Conservation (phyloP, 768 basidiomycete species). For the Kwoniella bestiolae region DNA sequence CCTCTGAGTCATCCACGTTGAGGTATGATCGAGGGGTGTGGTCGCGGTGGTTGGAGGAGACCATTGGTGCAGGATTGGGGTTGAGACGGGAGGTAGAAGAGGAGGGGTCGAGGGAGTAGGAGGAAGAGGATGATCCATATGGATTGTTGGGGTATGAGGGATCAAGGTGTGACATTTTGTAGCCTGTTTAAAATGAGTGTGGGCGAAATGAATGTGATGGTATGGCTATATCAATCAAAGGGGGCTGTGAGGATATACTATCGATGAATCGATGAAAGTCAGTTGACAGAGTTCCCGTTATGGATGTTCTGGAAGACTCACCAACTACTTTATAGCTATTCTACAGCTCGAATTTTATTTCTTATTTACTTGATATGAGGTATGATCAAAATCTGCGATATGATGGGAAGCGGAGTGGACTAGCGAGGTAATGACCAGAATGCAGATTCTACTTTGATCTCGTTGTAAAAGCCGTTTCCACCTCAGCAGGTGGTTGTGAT, state of each 20-base stretch:
- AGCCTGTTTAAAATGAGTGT: background rate
- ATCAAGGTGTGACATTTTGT: slow-evolving; percentile 7
- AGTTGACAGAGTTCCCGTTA: background rate
- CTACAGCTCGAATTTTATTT: background rate
- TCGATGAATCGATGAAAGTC: background rate
- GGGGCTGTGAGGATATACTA: background rate
- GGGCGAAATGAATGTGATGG: background rate
- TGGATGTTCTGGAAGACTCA: background rate
- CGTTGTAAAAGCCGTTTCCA: background rate
- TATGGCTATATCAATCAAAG: background rate
- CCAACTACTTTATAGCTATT: background rate
- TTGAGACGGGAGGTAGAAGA: slow-evolving; percentile 17
- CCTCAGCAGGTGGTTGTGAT: background rate
- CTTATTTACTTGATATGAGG: background rate
- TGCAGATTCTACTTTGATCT: background rate
- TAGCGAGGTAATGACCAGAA: background rate
- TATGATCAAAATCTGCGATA: background rate
- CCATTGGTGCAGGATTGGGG: slow-evolving; percentile 9
- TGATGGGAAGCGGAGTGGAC: too few relatives aligned
- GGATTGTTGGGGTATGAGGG: slow-evolving; percentile 7
- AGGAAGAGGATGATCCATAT: slow-evolving; percentile 15
- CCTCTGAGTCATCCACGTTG: slow-evolving; percentile 24
- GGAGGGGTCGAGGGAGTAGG: slow-evolving; percentile 15
- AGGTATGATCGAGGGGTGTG: slow-evolving; percentile 21
- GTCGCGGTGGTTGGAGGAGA: background rate